Evolutionary conservation across 495 filamentous ascomycete genomes (phyloP).

Genomic region (Poronia punctata): DNA sequence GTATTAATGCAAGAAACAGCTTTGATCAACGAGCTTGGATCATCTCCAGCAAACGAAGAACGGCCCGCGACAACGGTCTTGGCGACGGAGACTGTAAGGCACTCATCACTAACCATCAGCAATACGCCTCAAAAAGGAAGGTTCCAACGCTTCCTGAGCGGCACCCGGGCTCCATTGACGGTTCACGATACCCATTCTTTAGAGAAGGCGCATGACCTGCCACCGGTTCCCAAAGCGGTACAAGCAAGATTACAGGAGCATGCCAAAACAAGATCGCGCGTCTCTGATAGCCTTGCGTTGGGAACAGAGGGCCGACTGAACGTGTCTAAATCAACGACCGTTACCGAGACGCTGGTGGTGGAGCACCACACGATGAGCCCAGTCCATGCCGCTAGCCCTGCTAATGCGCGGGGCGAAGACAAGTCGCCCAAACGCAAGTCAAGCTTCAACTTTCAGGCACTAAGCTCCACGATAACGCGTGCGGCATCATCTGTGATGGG

Average conservation of each 20-base stretch:
- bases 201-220: slow-evolving; percentile 20
- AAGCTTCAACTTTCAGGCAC: slow-evolving; percentile 21
- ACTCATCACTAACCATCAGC: slow-evolving; percentile 22
- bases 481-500: slow-evolving; percentile 22
- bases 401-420: slow-evolving; percentile 1
- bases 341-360: slow-evolving; percentile 35
- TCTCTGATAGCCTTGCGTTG: slow-evolving; percentile 28
- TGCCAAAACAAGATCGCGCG: slow-evolving; percentile 18
- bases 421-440: slow-evolving; percentile 17
- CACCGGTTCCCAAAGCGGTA: slow-evolving; percentile 26
- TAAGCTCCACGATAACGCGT: slow-evolving; percentile 22
- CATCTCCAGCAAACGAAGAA: no score
- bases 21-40: no score
- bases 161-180: slow-evolving; percentile 22
- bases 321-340: slow-evolving; percentile 17
- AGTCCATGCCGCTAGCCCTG: slow-evolving; percentile 3
- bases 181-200: slow-evolving; percentile 25
- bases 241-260: slow-evolving; percentile 31
- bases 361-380: slow-evolving; percentile 23
- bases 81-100: no score
- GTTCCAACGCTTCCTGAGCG: slow-evolving; percentile 35
- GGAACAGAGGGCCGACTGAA: slow-evolving; percentile 30
- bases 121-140: slow-evolving; percentile 30
- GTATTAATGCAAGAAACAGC: no score
- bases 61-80: no score